Evolutionary conservation across 306 rosid species (phyloP).

Genomic region (Pterocarpus santalinus): DNA sequence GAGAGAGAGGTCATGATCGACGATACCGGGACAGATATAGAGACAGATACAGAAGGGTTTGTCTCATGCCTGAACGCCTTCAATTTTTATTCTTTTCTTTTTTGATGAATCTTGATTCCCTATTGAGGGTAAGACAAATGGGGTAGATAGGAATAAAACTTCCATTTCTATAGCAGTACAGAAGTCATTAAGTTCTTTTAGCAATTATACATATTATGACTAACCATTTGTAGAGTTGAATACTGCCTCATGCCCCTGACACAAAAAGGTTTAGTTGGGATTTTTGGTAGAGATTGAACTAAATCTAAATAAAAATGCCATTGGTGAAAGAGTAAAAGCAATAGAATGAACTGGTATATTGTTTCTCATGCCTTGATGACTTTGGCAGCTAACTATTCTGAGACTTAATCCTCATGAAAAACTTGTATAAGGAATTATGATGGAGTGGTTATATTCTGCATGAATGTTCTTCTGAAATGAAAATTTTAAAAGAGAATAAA

Average conservation of each 20-base stretch:
- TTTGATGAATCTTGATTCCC: conserved; percentile 12
- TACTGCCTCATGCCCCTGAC: too few species aligned
- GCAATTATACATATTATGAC: too few species aligned
- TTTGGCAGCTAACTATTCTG: conserved; percentile 9
- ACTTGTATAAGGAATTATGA: neutral
- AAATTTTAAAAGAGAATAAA: too few species aligned
- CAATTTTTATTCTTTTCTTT: conserved; percentile 1
- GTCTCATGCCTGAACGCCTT: conserved; percentile 37
- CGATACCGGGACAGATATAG: conserved; percentile 74
- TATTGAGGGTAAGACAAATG: conserved; percentile 35
- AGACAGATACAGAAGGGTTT: conserved; percentile 77
- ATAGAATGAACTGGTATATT: neutral
- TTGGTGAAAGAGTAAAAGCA: conserved; percentile 15
- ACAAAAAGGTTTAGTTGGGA: too few species aligned
- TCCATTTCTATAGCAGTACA: too few species aligned
- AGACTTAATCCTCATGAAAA: conserved; percentile 7
- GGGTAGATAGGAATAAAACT: neutral
- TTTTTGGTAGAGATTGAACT: too few species aligned
- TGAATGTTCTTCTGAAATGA: neutral
- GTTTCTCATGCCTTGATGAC: neutral
- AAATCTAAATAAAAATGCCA: neutral
- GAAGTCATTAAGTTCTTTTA: neutral
- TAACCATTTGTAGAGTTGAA: too few species aligned
- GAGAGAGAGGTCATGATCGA: conserved; percentile 80
- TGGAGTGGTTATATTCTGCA: conserved; percentile 12